phyloP scores from a whole-genome alignment of 495 filamentous ascomycete genomes.

The Acidomyces sp. region DNA sequence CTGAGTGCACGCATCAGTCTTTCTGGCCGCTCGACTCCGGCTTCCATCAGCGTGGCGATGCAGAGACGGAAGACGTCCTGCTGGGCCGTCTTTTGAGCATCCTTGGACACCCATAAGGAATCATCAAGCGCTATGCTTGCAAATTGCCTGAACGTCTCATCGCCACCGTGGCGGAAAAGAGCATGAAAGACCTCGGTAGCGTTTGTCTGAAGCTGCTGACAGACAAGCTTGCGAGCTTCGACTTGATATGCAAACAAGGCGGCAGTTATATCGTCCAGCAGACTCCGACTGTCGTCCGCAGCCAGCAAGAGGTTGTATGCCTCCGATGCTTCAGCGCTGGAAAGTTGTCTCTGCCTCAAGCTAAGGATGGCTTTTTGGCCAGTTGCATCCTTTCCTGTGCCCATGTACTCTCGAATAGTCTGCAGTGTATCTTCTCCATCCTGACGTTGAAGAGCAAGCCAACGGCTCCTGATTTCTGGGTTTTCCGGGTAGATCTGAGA shows the following conservation, averaged over 20 bases:
- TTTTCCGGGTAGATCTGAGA: constrained; percentile 11
- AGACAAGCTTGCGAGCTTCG: constrained; percentile 44
- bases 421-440: neutral
- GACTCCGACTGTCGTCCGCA: constrained; percentile 30
- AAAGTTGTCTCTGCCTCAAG: constrained; percentile 41
- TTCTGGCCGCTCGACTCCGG: constrained; percentile 45
- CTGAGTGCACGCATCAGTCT: constrained; percentile 50
- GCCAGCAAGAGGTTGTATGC: constrained; percentile 43
- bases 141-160: constrained; percentile 45
- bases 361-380: constrained; percentile 45
- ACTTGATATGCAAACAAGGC: constrained; percentile 39
- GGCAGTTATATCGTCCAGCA: constrained; percentile 43
- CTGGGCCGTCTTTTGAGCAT: constrained; percentile 35
- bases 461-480: constrained; percentile 8
- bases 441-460: constrained; percentile 7
- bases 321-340: constrained; percentile 39
- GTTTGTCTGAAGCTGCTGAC: constrained; percentile 35
- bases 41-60: constrained; percentile 50
- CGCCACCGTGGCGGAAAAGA: constrained; percentile 48
- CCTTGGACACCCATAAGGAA: constrained; percentile 43
- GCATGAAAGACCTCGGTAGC: constrained; percentile 42
- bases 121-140: constrained; percentile 44
- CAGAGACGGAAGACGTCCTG: constrained; percentile 54
- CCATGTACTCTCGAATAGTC: constrained; percentile 32
- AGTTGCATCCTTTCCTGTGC: constrained; percentile 38